Evolutionary conservation across 768 basidiomycete genomes (phyloP), one percentile per base, ranked within the genome.

Genomic region (Clavaria fumosa): DNA sequence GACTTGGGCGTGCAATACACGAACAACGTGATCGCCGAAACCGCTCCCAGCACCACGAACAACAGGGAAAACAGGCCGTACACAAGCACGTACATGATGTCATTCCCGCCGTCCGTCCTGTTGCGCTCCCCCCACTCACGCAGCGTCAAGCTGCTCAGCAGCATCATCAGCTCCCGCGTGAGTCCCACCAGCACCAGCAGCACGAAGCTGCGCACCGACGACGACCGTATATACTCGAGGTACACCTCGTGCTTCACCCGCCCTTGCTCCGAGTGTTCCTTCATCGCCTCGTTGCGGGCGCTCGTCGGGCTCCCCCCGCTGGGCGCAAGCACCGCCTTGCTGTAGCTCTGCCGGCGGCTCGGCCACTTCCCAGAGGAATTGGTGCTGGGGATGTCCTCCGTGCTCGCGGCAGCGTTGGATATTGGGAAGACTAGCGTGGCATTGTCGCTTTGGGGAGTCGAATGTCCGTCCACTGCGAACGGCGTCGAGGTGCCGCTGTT

Each of bases 121-220:
- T 91, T 91, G 42, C 76, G 70, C 50, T 88, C 80, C 5, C 80
- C 77, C 88, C 85, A 93, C 34, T 66, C 61, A 26, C 83, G 70
- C n/a, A 93, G 59, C 31, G 78, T 72, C 22, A 75, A 56, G 19
- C 73, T 81, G 0, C 70, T 69, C 7, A 24, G 22, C 3, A 66
- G 38, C 21, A 90, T 72, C 9, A 47, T 43, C 43, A 72, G 15
- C 20, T 91, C 88, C 39, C 73, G 64, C 10, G 55, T 42, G 31
- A 73, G 35, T 4, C 68, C 71, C 5, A 66, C 59, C 15, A 78
- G 34, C 5, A 89, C 43, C 44, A 81, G 79, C 43, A 81, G 45
- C 4, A 50, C 49, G 50, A 85, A 88, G 1, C 84, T 89, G 1
- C 61, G 45, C 44, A 66, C 74, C 1, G 85, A 89, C 5, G 84